phyloP scores from a whole-genome alignment of 2,329 filamentous ascomycete genomes.

The Aspergillus fructus region DNA sequence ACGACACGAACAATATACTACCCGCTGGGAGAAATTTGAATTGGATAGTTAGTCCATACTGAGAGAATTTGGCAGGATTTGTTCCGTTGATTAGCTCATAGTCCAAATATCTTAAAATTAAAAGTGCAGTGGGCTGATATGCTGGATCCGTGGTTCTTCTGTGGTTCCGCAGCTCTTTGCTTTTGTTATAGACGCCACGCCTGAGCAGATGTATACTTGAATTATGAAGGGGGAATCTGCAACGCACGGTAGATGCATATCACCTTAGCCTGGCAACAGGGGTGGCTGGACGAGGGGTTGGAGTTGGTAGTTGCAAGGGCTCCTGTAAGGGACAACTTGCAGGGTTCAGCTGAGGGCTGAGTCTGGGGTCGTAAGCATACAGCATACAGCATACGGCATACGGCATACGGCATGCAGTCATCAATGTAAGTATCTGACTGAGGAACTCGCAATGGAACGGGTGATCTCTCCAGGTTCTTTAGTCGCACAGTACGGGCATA shows the following conservation, averaged over 20 bases:
- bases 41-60: too few species aligned
- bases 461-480: not conserved
- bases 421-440: not conserved
- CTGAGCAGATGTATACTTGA: too few species aligned
- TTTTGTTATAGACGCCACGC: not conserved
- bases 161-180: not conserved
- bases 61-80: not conserved
- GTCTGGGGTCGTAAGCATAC: not conserved
- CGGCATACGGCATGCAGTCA: too few species aligned
- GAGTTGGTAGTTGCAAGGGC: not conserved
- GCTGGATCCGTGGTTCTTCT: not conserved
- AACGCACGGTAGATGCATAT: not conserved
- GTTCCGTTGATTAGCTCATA: not conserved
- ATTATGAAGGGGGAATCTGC: too few species aligned
- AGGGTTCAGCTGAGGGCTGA: not conserved
- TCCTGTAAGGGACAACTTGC: constrained; percentile 1
- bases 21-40: too few species aligned
- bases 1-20: too few species aligned
- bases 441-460: not conserved
- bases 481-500: not conserved
- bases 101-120: not conserved
- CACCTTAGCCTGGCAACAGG: not conserved
- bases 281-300: not conserved
- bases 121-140: not conserved
- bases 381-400: too few species aligned